phyloP scores from a whole-genome alignment of 176 grass and related monocot genomes.

The Musa itinerans region DNA sequence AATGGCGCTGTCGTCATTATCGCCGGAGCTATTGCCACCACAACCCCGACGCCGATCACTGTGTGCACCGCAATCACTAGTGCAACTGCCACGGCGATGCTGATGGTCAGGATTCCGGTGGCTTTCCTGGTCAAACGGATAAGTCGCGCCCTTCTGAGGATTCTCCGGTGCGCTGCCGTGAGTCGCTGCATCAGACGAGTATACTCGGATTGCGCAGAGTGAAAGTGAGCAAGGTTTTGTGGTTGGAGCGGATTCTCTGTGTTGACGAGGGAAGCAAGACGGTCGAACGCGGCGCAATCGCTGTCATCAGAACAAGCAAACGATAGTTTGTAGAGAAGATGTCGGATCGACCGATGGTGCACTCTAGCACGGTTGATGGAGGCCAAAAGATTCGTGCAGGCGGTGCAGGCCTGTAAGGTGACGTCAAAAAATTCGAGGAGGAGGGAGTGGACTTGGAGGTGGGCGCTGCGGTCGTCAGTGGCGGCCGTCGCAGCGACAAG shows the following conservation, averaged over 20 bases:
- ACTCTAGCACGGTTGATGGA: constrained; percentile 35
- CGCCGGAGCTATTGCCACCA: not conserved
- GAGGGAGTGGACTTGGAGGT: constrained; percentile 12
- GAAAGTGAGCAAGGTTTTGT: constrained; percentile 29
- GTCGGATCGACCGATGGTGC: constrained; percentile 41
- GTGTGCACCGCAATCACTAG: constrained; percentile 36
- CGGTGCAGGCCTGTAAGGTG: constrained; percentile 45
- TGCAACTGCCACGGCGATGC: constrained; percentile 19
- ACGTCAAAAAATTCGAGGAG: constrained; percentile 67
- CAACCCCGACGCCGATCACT: constrained; percentile 29
- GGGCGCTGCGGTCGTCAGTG: not conserved
- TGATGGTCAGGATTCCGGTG: constrained; percentile 17
- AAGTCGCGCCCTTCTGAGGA: constrained; percentile 18
- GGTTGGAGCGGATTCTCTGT: constrained; percentile 54
- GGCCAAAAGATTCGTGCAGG: constrained; percentile 45
- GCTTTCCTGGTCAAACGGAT: constrained; percentile 23
- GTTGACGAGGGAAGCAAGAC: constrained; percentile 29
- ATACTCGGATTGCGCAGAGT: constrained; percentile 32
- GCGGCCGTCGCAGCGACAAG: constrained; percentile 7
- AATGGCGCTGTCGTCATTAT: not conserved
- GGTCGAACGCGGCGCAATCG: not conserved
- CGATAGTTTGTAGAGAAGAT: constrained; percentile 32
- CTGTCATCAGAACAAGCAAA: not conserved
- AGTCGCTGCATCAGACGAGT: constrained; percentile 34
- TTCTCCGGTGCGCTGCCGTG: constrained; percentile 14